A percentile compares a stretch with the other conserved stretches of the same genome.
Evolutionary conservation across 2,329 filamentous ascomycete species (phyloP).

Genomic region (Decorospora gaudefroyi): DNA sequence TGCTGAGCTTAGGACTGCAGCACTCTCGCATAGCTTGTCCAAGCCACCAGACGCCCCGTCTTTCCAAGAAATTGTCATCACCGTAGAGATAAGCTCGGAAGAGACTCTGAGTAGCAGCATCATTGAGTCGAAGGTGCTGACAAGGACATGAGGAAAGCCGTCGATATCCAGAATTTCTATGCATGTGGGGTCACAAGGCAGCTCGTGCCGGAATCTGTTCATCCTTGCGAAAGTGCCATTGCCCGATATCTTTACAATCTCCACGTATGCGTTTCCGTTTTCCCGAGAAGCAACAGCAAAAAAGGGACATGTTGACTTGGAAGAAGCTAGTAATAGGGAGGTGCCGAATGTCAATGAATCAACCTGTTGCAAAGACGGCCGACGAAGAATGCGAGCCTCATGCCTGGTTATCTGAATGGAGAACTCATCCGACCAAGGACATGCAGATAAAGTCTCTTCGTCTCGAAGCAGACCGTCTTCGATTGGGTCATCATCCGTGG

Average conservation of each 20-base stretch:
- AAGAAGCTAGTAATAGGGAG: conserved; percentile 31
- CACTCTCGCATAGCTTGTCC: conserved; percentile 39
- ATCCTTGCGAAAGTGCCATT: conserved; percentile 22
- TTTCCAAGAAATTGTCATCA: conserved; percentile 20
- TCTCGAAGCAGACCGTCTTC: conserved; percentile 35
- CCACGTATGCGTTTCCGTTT: conserved; percentile 26
- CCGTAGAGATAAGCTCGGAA: conserved; percentile 4
- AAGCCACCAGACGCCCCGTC: conserved; percentile 1
- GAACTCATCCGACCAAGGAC: conserved; percentile 22
- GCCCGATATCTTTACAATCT: conserved; percentile 23
- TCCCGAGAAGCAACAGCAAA: conserved; percentile 30
- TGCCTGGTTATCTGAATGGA: conserved; percentile 41
- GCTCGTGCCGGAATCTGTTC: conserved; percentile 12
- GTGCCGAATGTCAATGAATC: conserved; percentile 23
- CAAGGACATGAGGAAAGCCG: conserved; percentile 29
- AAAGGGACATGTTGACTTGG: conserved; percentile 20
- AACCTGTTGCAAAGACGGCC: conserved; percentile 20
- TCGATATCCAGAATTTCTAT: conserved; percentile 36
- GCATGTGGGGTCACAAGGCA: conserved; percentile 42
- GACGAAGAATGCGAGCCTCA: conserved; percentile 31
- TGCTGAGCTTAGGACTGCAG: conserved; percentile 24
- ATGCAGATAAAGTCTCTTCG: conserved; percentile 42
- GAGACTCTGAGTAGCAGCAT: conserved; percentile 29
- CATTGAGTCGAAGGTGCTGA: conserved; percentile 35
- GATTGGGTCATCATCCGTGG: conserved; percentile 23